Percentiles rank a stretch among this genome's conserved stretches.
Evolutionary conservation across 2,329 filamentous ascomycete genomes (phyloP).

Genomic region (Botrytis porri): DNA sequence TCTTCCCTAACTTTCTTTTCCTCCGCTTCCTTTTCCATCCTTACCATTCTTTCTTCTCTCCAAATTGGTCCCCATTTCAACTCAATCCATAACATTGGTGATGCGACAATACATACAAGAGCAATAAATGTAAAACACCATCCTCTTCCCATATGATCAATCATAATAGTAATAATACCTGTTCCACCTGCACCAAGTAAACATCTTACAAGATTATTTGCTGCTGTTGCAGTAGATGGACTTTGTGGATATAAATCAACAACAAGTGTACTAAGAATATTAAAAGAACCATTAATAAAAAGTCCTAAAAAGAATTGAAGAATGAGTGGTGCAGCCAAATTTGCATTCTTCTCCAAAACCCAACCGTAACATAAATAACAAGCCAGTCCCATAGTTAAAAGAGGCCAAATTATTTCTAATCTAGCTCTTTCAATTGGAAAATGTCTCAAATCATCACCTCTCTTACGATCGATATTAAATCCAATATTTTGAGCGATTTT

Average conservation of each 20-base stretch:
- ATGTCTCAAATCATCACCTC: constrained; percentile 40
- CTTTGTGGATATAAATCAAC: constrained; percentile 61
- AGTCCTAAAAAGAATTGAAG: constrained; percentile 56
- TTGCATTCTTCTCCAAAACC: constrained; percentile 50
- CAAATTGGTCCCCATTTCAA: constrained; percentile 49
- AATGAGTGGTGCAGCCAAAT: constrained; percentile 54
- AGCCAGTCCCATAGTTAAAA: constrained; percentile 52
- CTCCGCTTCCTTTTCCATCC: constrained; percentile 39
- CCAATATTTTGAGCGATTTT: constrained; percentile 61
- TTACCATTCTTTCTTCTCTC: constrained; percentile 50
- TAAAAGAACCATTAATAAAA: constrained; percentile 59
- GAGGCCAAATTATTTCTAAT: constrained; percentile 52
- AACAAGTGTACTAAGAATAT: constrained; percentile 60
- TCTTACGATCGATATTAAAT: constrained; percentile 58
- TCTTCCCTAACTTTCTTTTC: constrained; percentile 29
- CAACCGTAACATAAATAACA: constrained; percentile 57
- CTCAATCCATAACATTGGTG: constrained; percentile 50
- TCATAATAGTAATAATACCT: constrained; percentile 58
- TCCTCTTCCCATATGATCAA: constrained; percentile 54
- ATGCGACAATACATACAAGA: constrained; percentile 47
- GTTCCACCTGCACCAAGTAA: constrained; percentile 57
- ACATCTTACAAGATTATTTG: constrained; percentile 63
- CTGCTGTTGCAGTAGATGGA: constrained; percentile 60
- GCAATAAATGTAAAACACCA: constrained; percentile 62
- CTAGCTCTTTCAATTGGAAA: constrained; percentile 43